phyloP scores from a whole-genome alignment of 306 rosid species.

The Castanopsis chinensis region DNA sequence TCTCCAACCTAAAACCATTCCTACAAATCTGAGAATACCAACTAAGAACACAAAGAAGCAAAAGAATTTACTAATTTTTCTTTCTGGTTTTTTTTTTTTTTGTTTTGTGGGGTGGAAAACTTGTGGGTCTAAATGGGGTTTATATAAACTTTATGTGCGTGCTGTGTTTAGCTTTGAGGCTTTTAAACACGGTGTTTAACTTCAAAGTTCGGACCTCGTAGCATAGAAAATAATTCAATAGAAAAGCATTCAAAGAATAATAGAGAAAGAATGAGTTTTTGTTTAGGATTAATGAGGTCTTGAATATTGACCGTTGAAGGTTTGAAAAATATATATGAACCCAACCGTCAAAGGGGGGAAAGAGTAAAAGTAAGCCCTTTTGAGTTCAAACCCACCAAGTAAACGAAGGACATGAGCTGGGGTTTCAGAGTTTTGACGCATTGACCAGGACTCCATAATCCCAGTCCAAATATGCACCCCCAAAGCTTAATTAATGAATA shows the following conservation, averaged over 20 bases:
- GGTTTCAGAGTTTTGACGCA: background rate
- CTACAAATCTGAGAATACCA: constrained; percentile 4
- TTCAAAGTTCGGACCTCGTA: constrained; percentile 44
- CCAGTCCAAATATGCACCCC: background rate
- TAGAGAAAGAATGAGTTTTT: background rate
- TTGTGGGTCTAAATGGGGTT: constrained; percentile 10
- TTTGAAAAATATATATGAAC: constrained; percentile 26
- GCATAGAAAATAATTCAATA: constrained; percentile 10
- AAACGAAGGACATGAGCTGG: background rate
- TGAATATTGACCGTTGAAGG: constrained; percentile 77
- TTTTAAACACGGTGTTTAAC: constrained; percentile 46
- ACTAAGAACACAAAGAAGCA: background rate
- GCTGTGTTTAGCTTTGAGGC: constrained; percentile 3
- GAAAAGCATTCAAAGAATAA: constrained; percentile 40
- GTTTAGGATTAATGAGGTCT: constrained; percentile 18
- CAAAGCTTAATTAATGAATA: background rate
- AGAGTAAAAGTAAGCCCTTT: constrained; percentile 32
- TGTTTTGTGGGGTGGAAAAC: constrained; percentile 22
- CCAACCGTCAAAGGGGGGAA: constrained; percentile 54
- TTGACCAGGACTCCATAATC: background rate
- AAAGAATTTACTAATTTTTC: background rate
- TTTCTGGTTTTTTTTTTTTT: background rate
- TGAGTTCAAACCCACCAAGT: background rate
- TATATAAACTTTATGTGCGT: constrained; percentile 8
- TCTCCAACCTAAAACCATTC: constrained; percentile 64